Evolutionary conservation across 164 flowering plant genomes (phyloP), one percentile per base, ranked within the genome.

Genomic region (Vitis amurensis): DNA sequence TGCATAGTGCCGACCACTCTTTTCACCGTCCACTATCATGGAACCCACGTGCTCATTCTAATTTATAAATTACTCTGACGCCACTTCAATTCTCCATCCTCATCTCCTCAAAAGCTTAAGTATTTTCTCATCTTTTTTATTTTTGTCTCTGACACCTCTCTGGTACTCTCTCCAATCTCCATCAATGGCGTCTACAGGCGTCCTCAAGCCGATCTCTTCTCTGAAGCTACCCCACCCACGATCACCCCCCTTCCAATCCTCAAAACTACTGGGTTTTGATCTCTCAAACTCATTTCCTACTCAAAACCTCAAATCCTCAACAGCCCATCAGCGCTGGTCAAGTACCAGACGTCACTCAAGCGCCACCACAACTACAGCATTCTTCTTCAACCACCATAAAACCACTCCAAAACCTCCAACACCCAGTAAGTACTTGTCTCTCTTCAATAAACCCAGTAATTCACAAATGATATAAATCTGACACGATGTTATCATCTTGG

Each of bases 131-230:
- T 15, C 23, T 55, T 27, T 3, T 10, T 30, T 11, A 48, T n/a
- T 50, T 50, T n/a, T 51, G 44, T 3, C 53, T 13, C 13, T 47
- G n/a, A 7, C 13, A 14, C n/a, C 73, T 9, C 70, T 50, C 31
- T 11, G 8, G 0, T 15, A 50, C 23, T 23, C 27, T 23, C 27
- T 23, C 27, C 27, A 23, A 23, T 23, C 50, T 29, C 61, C 71
- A 50, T 67, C 71, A 58, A 83, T 81, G 85, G 85, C 86, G 8
- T 64, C 76, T 58, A 58, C 78, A 65, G 69, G 68, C 70, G 70
- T 66, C 64, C 55, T 76, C 61, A 76, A 63, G 56, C 37, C 71
- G 31, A 64, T 78, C 23, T 69, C 79, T 29, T 78, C 80, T 23
- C 59, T 78, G n/a, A 74, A 67, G 51, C 58, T 69, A 27, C 2